Conservation (phyloP, 2,329 filamentous ascomycete genomes). For the Elsinoe perseae region DNA sequence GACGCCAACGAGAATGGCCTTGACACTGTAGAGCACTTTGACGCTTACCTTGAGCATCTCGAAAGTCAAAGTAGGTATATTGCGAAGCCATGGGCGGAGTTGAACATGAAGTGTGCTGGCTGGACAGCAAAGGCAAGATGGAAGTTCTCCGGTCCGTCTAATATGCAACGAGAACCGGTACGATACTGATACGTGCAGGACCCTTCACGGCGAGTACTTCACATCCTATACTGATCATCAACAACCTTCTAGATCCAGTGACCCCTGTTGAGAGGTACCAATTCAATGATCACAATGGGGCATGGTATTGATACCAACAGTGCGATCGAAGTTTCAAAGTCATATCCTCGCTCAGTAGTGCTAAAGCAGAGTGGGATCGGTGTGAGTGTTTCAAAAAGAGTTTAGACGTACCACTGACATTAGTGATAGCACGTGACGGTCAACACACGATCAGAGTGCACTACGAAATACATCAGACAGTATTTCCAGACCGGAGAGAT, state of each 20-base stretch:
- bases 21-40: constrained; percentile 21
- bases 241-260: constrained; percentile 52
- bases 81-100: constrained; percentile 31
- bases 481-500: constrained; percentile 39
- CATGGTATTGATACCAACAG: constrained; percentile 24
- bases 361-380: constrained; percentile 35
- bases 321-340: constrained; percentile 36
- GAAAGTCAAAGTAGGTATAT: constrained; percentile 27
- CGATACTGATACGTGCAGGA: background rate
- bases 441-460: constrained; percentile 23
- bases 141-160: constrained; percentile 19
- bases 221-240: constrained; percentile 51
- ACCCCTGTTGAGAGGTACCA: constrained; percentile 43
- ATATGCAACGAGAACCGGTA: too few species aligned
- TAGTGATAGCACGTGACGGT: background rate
- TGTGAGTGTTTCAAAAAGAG: background rate
- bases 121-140: constrained; percentile 21
- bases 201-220: constrained; percentile 35
- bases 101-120: constrained; percentile 30
- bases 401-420: background rate
- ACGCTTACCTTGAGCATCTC: constrained; percentile 21
- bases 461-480: constrained; percentile 29
- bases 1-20: constrained; percentile 28
- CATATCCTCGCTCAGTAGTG: constrained; percentile 38
- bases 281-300: too few species aligned